Base-by-base conservation (phyloP, 2,329 filamentous ascomycete genomes). In the Xylariaceae sp. region DNA sequence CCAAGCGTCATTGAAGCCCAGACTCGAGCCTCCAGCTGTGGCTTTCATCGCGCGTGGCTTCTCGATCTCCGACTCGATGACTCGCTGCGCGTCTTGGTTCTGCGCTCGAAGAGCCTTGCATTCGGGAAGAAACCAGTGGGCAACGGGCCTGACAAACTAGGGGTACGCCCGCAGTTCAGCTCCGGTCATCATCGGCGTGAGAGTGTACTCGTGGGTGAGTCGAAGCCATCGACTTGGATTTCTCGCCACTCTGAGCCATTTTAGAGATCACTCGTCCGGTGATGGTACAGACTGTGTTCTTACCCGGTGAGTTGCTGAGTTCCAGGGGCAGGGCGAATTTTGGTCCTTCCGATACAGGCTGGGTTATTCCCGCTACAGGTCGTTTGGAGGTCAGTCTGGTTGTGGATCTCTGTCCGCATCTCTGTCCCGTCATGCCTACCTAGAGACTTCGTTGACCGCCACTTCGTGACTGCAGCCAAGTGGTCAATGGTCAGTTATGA, bases 101-200 rank as follows among this genome's bases (percentile, higher is more conserved):
- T 58, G 10, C 48, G 44, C 11, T 5, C 69, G 64, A 12, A 72
- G 42, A 31, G 58, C 64, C 30, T 55, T 59, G 38, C 67, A 68
- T 19, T 62, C 59, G 2, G 73, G 71, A 12, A 76, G 52, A 49
- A 76, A 68, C 68, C 69, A 70, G 48, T 74, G 66, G 17, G 73
- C 66, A 0, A 75, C 19, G 0, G 59, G 66, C 0, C 70, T 68
- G 6, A 73, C 46, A 12, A 66, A 51, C 0, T 58, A 52, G 1
- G 73, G 73, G 62, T 65, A 73, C 1, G 56, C 48, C n/a, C 66
- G 59, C 12, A 78, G 62, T 19, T 58, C 46, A 45, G 63, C 19
- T 47, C 64, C 42, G 33, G 63, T 62, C 44, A 48, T 39, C 56
- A 72, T 57, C 42, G 58, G 55, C 44, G 67, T 57, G 10, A 66